phyloP scores from a whole-genome alignment of 495 filamentous ascomycete species.

The Stereocaulon alpinum region DNA sequence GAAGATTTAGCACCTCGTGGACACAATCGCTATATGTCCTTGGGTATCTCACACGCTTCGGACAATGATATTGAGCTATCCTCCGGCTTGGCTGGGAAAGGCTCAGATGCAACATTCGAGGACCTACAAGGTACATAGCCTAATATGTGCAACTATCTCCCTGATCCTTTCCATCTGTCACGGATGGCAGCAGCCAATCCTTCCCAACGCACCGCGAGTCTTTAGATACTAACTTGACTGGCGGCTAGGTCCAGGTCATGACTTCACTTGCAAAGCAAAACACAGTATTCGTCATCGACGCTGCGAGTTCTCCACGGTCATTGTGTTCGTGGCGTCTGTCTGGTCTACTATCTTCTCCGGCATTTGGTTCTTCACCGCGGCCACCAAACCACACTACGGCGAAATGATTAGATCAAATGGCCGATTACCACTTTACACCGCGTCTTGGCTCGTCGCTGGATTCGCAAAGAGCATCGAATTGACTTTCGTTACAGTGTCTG shows the following conservation, averaged over 20 bases:
- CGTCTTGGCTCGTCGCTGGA: conserved; percentile 47
- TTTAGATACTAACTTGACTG: no score
- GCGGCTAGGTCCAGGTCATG: background rate
- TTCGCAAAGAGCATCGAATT: conserved; percentile 63
- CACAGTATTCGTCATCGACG: conserved; percentile 27
- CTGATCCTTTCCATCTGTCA: no score
- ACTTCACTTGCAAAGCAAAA: background rate
- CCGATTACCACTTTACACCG: conserved; percentile 41
- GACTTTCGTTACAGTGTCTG: conserved; percentile 62
- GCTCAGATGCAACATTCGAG: no score
- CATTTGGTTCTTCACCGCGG: conserved; percentile 46
- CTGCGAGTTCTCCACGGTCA: conserved; percentile 44
- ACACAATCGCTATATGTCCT: no score
- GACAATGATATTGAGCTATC: no score
- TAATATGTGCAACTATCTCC: no score
- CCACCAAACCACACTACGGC: conserved; percentile 50
- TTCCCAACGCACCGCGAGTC: no score
- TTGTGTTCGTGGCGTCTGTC: conserved; percentile 47
- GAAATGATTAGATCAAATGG: conserved; percentile 35
- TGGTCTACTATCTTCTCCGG: conserved; percentile 55
- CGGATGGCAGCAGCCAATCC: no score
- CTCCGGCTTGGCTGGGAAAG: no score
- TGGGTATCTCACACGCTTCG: no score
- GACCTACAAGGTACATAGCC: no score
- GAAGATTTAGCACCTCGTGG: no score